Evolutionary conservation across 2,329 filamentous ascomycete genomes (phyloP), one percentile per base, ranked within the genome.

Genomic region (Akanthomyces muscarius): DNA sequence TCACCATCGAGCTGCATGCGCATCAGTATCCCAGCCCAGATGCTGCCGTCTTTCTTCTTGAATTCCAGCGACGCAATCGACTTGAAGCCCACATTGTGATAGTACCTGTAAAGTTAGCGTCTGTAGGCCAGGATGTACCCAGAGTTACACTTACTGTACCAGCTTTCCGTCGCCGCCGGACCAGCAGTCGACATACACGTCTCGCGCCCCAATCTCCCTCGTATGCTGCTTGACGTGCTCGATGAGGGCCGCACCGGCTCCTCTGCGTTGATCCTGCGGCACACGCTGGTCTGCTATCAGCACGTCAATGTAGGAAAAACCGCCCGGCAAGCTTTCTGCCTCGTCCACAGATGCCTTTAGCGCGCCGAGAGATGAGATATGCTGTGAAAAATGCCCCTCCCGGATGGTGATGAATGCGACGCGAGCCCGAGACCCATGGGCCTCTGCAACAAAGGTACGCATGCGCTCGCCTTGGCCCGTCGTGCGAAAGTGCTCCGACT

Each of bases 161-260:
- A 73, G 54, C 25, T 66, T 68, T 30, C 65, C 63, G 28, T 65
- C 63, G 14, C 66, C 70, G 47, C 71, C 68, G 6, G 65, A 65
- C 70, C 70, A 72, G 44, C 68, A 71, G 45, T 72, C 71, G 7
- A 74, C 61, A 56, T 68, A 73, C 8, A 73, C 63, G 10, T 62
- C 61, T 33, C 45, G 63, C 54, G 65, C 68, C 4, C 62, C 65
- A 2, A n/a, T 51, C 10, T n/a, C 28, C 28, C 3, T n/a, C 8
- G 61, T 36, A 16, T 53, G 41, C 23, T 62, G 63, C 14, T 65
- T 65, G 36, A 50, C 58, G 61, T 53, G 62, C 63, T 44, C 56
- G 25, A 65, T 65, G 48, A 67, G 50, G 23, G 64, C 61, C 41
- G 57, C 58, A 0, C 66, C 64, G 1, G 62, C 66, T 6, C 66